phyloP scores from a whole-genome alignment of 2,329 filamentous ascomycete species.

The Penicillium capsulatum region DNA sequence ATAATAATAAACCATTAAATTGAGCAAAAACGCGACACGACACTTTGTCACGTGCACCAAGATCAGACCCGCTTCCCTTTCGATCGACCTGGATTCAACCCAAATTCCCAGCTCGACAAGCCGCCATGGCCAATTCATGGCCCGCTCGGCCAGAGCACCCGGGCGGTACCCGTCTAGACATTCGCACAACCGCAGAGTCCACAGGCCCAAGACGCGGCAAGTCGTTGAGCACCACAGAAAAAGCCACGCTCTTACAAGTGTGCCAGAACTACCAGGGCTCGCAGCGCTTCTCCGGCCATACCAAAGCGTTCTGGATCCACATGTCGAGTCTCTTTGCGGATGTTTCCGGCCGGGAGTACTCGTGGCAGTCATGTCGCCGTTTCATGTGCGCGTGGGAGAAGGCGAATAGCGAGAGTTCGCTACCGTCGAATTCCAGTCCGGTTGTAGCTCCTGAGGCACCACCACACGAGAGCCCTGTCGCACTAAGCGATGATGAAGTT shows the following conservation, averaged over 20 bases:
- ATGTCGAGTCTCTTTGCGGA: conserved; percentile 15
- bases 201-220: neutral
- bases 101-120: too few species aligned
- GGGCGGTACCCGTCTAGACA: neutral
- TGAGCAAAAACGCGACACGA: too few species aligned
- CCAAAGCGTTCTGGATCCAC: conserved; percentile 22
- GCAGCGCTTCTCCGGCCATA: neutral
- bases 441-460: neutral
- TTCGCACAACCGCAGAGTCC: neutral
- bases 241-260: neutral
- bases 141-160: neutral
- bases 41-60: too few species aligned
- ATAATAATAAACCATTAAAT: too few species aligned
- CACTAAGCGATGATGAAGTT: too few species aligned
- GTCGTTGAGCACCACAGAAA: conserved; percentile 1
- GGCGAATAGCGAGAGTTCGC: neutral
- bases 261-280: neutral
- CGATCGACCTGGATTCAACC: too few species aligned
- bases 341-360: conserved; percentile 23
- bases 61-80: too few species aligned
- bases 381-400: conserved; percentile 13
- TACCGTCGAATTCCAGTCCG: neutral
- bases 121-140: too few species aligned
- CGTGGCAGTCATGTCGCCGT: conserved; percentile 28
- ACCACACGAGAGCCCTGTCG: too few species aligned